A percentile compares a stretch with the other conserved stretches of the same genome.
Conservation (phyloP, 2,329 filamentous ascomycete genomes). For the Thermoascus crustaceus region DNA sequence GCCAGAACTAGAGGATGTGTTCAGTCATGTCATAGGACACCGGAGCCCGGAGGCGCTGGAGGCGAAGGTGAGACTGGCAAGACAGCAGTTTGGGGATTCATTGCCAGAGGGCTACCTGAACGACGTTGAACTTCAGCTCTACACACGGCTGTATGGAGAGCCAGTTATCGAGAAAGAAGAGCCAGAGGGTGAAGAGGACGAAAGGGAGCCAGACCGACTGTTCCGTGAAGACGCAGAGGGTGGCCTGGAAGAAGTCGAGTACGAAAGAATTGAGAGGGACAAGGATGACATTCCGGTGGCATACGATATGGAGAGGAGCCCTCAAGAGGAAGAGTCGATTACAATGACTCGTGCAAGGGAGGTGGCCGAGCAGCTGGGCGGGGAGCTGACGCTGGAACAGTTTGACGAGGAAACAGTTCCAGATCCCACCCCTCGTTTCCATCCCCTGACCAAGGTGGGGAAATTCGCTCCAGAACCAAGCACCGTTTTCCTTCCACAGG, state of each 20-base stretch:
- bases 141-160: conserved; percentile 72
- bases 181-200: conserved; percentile 20
- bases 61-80: conserved; percentile 55
- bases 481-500: conserved; percentile 66
- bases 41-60: conserved; percentile 26
- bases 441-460: conserved; percentile 67
- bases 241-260: conserved; percentile 29
- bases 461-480: conserved; percentile 64
- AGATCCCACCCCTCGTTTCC: conserved; percentile 49
- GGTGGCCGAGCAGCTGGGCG: conserved; percentile 32
- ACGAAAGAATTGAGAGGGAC: conserved; percentile 11
- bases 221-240: conserved; percentile 32
- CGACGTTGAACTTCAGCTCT: conserved; percentile 63
- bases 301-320: conserved; percentile 23
- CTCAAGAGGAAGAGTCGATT: conserved; percentile 19
- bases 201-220: conserved; percentile 25
- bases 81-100: conserved; percentile 67
- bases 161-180: conserved; percentile 43
- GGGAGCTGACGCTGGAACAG: conserved; percentile 36
- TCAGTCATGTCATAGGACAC: conserved; percentile 22
- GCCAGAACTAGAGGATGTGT: conserved; percentile 19
- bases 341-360: conserved; percentile 28
- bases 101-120: conserved; percentile 65
- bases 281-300: conserved; percentile 19
- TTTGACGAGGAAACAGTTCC: conserved; percentile 33